A percentile compares a stretch with the other conserved stretches of the same genome.
phyloP scores from a whole-genome alignment of 2,329 filamentous ascomycete species.

The Rutstroemia sydowiana region DNA sequence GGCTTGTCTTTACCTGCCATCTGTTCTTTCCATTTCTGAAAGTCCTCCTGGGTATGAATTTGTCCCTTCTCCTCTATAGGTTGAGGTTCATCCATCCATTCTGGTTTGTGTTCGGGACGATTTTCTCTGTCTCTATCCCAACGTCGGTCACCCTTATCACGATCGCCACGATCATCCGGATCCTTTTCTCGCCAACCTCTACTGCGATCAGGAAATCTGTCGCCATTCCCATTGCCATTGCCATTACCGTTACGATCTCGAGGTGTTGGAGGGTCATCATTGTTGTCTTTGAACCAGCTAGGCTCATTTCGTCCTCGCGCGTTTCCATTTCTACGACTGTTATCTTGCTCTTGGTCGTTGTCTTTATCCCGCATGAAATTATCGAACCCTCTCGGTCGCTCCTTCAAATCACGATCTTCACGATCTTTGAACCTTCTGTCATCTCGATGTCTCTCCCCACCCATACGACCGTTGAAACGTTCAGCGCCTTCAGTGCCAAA shows the following conservation, averaged over 20 bases:
- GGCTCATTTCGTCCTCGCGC: slow-evolving; percentile 60
- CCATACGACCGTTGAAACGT: slow-evolving; percentile 60
- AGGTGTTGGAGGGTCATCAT: slow-evolving; percentile 23
- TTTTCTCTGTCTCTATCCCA: slow-evolving; percentile 49
- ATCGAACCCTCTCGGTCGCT: slow-evolving; percentile 45
- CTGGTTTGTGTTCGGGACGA: slow-evolving; percentile 71
- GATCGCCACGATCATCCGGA: slow-evolving; percentile 29
- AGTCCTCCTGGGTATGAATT: slow-evolving; percentile 79
- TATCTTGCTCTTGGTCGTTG: slow-evolving; percentile 38
- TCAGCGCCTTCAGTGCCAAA: slow-evolving; percentile 66
- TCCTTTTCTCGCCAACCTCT: slow-evolving; percentile 36
- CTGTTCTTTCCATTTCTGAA: slow-evolving; percentile 87
- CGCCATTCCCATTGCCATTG: slow-evolving; percentile 30
- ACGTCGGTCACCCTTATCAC: slow-evolving; percentile 19
- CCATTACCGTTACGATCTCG: slow-evolving; percentile 29
- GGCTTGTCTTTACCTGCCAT: slow-evolving; percentile 45
- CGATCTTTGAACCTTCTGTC: slow-evolving; percentile 40
- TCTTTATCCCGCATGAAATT: slow-evolving; percentile 43
- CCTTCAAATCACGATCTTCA: slow-evolving; percentile 48
- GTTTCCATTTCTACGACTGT: slow-evolving; percentile 55
- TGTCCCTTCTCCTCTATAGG: slow-evolving; percentile 61
- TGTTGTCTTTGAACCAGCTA: slow-evolving; percentile 61
- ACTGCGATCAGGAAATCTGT: slow-evolving; percentile 27
- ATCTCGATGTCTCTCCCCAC: slow-evolving; percentile 38
- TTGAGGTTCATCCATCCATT: slow-evolving; percentile 77